phyloP scores from a whole-genome alignment of 768 basidiomycete species.

The Pulveroboletus frians region DNA sequence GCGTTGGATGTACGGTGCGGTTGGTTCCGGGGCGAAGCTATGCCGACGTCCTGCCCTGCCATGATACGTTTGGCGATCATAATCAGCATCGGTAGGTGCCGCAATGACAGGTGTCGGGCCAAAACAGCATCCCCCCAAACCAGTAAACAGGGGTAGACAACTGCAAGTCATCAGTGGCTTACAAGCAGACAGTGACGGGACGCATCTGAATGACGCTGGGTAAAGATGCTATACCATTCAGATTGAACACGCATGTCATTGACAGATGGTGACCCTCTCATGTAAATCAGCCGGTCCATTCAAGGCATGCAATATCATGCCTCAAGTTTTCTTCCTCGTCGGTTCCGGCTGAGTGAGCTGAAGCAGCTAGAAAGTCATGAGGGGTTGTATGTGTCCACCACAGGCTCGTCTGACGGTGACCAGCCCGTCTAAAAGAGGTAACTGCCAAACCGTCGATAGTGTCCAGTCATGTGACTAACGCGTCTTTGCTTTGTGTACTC shows the following conservation, averaged over 20 bases:
- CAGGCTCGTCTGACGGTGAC: constrained; percentile 11
- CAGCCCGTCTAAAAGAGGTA: too few relatives aligned
- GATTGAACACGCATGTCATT: background rate
- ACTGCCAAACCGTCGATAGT: too few relatives aligned
- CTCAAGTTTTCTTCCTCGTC: constrained; percentile 39
- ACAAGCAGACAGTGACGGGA: constrained; percentile 49
- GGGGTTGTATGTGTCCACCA: constrained; percentile 3
- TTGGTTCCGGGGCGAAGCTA: constrained; percentile 23
- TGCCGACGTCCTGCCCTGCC: constrained; percentile 45
- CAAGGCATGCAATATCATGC: constrained; percentile 37
- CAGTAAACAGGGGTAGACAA: constrained; percentile 29
- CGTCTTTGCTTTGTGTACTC: constrained; percentile 18
- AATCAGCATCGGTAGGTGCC: constrained; percentile 63
- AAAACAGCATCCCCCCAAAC: constrained; percentile 48
- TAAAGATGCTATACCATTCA: constrained; percentile 45
- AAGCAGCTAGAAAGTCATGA: background rate
- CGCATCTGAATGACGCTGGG: constrained; percentile 55
- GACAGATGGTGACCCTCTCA: constrained; percentile 42
- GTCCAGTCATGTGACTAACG: constrained; percentile 27
- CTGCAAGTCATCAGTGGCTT: constrained; percentile 11
- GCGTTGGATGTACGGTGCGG: constrained; percentile 14
- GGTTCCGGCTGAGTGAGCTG: constrained; percentile 1
- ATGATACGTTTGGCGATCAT: constrained; percentile 56
- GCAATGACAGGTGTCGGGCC: constrained; percentile 59
- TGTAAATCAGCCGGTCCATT: constrained; percentile 54